Percentiles rank a stretch among this genome's conserved stretches.
Evolutionary conservation across 2,329 filamentous ascomycete species (phyloP).

Genomic region (Ascochyta koolunga): DNA sequence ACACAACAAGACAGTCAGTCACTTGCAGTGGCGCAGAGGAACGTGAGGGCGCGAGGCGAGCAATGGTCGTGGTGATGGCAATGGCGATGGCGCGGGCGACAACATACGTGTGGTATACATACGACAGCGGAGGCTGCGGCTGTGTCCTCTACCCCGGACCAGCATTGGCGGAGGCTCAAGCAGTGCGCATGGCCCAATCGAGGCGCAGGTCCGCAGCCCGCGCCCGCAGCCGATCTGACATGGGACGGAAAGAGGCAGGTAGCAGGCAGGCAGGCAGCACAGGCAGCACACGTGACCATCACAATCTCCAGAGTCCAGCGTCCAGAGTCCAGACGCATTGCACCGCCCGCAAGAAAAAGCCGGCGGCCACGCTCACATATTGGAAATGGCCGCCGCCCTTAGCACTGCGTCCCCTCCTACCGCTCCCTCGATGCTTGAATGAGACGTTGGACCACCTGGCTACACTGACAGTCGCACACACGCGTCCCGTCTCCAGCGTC

Average conservation of each 20-base stretch:
- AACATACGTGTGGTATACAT: too few species aligned
- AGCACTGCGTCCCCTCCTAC: background rate
- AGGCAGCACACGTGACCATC: background rate
- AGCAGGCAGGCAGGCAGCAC: too few species aligned
- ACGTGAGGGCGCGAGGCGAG: background rate
- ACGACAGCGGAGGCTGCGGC: too few species aligned
- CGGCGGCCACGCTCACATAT: background rate
- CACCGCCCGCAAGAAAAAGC: too few species aligned
- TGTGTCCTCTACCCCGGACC: background rate
- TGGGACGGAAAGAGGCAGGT: too few species aligned
- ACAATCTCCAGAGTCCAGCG: too few species aligned
- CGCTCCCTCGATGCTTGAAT: slow-evolving; percentile 4
- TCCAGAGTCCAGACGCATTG: too few species aligned
- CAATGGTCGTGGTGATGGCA: background rate
- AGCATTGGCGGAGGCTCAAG: background rate
- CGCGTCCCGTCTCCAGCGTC: slow-evolving; percentile 12
- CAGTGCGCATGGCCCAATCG: background rate
- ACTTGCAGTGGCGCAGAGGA: slow-evolving; percentile 12
- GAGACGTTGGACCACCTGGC: slow-evolving; percentile 1
- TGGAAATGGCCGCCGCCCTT: slow-evolving; percentile 1
- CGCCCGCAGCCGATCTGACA: too few species aligned
- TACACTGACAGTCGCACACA: slow-evolving; percentile 15
- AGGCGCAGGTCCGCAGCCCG: too few species aligned
- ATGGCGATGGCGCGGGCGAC: background rate
- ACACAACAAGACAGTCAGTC: slow-evolving; percentile 21